phyloP scores from a whole-genome alignment of 73 alveolate species.

The Durusdinium trenchii region DNA sequence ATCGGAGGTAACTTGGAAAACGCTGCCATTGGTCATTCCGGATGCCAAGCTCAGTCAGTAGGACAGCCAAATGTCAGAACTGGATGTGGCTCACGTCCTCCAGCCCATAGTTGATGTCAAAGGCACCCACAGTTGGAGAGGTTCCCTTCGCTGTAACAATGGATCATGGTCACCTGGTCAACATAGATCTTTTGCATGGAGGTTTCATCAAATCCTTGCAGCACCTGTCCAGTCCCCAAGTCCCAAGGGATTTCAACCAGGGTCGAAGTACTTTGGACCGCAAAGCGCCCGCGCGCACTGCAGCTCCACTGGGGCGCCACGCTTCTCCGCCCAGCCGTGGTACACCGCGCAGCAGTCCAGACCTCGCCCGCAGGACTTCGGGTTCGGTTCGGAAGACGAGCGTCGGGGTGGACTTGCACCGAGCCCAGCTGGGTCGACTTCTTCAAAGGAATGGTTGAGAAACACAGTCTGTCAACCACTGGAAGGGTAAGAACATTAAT shows the following conservation, averaged over 20 bases:
- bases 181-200: not conserved
- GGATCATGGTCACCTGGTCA: not conserved
- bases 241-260: not conserved
- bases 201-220: not conserved
- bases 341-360: constrained; percentile 68
- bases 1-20: not conserved
- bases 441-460: too few species aligned
- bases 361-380: too few species aligned
- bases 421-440: too few species aligned
- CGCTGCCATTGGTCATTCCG: not conserved
- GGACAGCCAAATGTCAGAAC: not conserved
- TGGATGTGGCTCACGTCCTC: not conserved
- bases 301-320: not conserved
- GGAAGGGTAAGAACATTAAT: too few species aligned
- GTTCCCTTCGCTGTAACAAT: not conserved
- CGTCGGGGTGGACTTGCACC: too few species aligned
- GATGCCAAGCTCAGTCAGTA: not conserved
- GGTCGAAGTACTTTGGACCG: not conserved
- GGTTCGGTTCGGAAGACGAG: too few species aligned
- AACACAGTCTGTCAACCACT: too few species aligned
- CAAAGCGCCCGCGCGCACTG: not conserved
- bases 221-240: not conserved
- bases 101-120: too few species aligned
- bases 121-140: too few species aligned
- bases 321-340: constrained; percentile 88